These are phyloP conservation scores for Solanum acaule DNA, from an alignment of 257 asterid genomes.

Conservation along the genomic window DNA sequence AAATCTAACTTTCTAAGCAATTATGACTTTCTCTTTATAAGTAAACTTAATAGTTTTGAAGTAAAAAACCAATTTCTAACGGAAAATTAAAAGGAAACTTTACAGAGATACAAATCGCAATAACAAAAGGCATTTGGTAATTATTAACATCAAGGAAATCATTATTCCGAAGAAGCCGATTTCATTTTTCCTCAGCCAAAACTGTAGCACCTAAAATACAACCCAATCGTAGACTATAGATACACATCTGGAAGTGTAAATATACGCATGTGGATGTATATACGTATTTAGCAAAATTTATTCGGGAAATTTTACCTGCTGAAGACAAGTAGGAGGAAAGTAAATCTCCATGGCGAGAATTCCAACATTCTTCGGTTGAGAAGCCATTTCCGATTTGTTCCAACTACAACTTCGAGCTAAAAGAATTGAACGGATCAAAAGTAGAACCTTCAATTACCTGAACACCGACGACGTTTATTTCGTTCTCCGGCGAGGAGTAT, in stretches of 20 bases:
- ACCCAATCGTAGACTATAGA: neutral
- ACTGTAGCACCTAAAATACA: neutral
- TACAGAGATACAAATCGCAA: neutral
- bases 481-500: neutral
- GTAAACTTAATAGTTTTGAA: neutral
- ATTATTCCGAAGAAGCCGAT: neutral
- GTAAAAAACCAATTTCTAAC: neutral
- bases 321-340: constrained; percentile 94
- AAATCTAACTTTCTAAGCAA: neutral
- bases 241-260: neutral
- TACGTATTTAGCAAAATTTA: neutral
- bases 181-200: neutral
- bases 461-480: neutral
- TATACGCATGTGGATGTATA: neutral
- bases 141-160: neutral
- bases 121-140: neutral
- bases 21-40: neutral
- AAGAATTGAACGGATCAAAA: neutral
- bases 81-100: neutral
- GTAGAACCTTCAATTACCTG: neutral
- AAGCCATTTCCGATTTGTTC: constrained; percentile 28
- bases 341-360: constrained; percentile 91
- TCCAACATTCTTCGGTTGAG: constrained; percentile 70
- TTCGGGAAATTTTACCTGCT: constrained; percentile 41
- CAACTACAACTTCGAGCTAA: constrained; percentile 2